Evolutionary conservation across 2,329 filamentous ascomycete species (phyloP).

Genomic region (Dactylonectria macrodidyma): DNA sequence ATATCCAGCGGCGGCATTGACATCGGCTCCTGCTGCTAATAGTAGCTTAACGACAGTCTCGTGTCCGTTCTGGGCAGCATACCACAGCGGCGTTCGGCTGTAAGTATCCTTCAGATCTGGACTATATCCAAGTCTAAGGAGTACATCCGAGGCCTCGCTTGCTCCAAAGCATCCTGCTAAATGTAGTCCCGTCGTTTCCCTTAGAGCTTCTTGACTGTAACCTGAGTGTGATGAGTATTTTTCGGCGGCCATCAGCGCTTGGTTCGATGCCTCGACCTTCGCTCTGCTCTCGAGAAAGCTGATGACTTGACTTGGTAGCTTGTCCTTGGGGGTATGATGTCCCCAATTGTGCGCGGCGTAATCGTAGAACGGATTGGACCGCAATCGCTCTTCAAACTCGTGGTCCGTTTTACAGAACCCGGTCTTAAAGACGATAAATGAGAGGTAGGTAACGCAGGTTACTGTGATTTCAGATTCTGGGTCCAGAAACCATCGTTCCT

Average conservation of each 20-base stretch:
- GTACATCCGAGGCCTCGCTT: not conserved
- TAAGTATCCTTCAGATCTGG: not conserved
- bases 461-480: constrained; percentile 47
- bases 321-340: constrained; percentile 9
- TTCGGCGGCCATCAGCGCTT: constrained; percentile 11
- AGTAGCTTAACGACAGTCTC: too few species aligned
- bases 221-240: not conserved
- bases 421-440: too few species aligned
- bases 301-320: constrained; percentile 11
- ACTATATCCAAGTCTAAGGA: not conserved
- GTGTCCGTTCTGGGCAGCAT: not conserved
- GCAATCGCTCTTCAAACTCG: constrained; percentile 33
- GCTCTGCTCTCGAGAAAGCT: constrained; percentile 35
- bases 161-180: not conserved
- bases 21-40: too few species aligned
- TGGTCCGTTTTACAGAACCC: constrained; percentile 18
- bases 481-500: constrained; percentile 48
- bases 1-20: too few species aligned
- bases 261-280: constrained; percentile 30
- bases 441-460: constrained; percentile 56
- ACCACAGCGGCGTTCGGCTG: not conserved
- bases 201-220: not conserved
- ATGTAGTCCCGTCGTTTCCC: constrained; percentile 45
- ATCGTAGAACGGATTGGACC: constrained; percentile 40
- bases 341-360: constrained; percentile 51